A percentile compares a stretch with the other conserved stretches of the same genome.
Evolutionary conservation across 768 basidiomycete species (phyloP).

Genomic region (Mycena venus): DNA sequence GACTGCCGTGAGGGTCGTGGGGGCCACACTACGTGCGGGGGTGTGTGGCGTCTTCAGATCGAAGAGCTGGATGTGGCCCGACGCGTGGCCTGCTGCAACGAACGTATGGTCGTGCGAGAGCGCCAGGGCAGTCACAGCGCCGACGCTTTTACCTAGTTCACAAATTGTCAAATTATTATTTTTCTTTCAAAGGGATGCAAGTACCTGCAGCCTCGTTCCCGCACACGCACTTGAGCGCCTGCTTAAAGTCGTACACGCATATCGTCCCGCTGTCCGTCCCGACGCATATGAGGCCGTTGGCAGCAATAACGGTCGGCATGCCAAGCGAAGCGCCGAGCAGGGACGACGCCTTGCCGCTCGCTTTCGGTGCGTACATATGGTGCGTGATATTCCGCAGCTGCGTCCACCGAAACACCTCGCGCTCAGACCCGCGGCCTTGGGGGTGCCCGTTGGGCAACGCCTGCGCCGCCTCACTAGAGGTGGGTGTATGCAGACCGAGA

Average conservation of each 20-base stretch:
- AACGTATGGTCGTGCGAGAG: constrained; percentile 96
- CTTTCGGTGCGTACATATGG: constrained; percentile 65
- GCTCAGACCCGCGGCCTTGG: constrained; percentile 41
- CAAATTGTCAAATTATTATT: constrained; percentile 31
- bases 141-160: constrained; percentile 68
- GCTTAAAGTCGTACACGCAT: constrained; percentile 91
- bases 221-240: constrained; percentile 84
- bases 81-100: constrained; percentile 88
- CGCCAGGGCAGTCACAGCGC: constrained; percentile 89
- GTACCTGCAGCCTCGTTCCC: constrained; percentile 78
- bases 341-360: constrained; percentile 67
- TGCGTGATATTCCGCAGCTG: constrained; percentile 70
- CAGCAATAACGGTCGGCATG: constrained; percentile 83
- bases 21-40: constrained; percentile 78
- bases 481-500: constrained; percentile 43
- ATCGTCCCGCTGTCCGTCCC: constrained; percentile 87
- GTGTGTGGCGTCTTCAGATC: constrained; percentile 78
- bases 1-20: constrained; percentile 77
- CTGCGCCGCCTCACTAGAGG: constrained; percentile 42
- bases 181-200: constrained; percentile 18
- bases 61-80: constrained; percentile 89
- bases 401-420: constrained; percentile 85
- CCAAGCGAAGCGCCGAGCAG: constrained; percentile 73
- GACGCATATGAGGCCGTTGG: constrained; percentile 90
- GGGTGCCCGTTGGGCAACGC: constrained; percentile 31